A percentile compares a stretch with the other conserved stretches of the same genome.
These are phyloP conservation scores for Ustilago xerochloae DNA, from an alignment of 1,284 basidiomycete species.

Conservation along the genomic window DNA sequence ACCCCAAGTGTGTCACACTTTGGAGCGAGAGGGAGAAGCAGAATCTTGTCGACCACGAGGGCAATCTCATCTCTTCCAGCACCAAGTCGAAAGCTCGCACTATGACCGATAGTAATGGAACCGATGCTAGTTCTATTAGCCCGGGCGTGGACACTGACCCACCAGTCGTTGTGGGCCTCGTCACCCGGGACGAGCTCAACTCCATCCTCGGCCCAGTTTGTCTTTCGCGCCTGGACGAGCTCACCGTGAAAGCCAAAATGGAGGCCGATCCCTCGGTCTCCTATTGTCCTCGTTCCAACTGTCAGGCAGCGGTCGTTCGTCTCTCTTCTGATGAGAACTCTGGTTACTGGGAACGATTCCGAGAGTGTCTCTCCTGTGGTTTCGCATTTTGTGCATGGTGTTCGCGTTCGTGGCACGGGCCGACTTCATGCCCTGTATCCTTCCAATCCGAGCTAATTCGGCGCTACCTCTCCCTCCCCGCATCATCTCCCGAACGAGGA, in stretches of 20 bases:
- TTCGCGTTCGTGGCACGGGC: conserved; percentile 47
- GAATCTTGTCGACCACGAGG: conserved; percentile 41
- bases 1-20: conserved; percentile 46
- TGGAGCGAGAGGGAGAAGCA: conserved; percentile 42
- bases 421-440: conserved; percentile 29
- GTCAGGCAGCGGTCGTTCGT: conserved; percentile 40
- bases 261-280: conserved; percentile 51
- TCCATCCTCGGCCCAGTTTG: conserved; percentile 22
- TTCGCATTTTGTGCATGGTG: conserved; percentile 54
- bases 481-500: conserved; percentile 15
- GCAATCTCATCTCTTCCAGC: conserved; percentile 18
- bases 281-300: conserved; percentile 46
- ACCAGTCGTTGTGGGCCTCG: conserved; percentile 13
- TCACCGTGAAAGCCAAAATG: conserved; percentile 38
- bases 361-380: conserved; percentile 45
- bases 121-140: background rate
- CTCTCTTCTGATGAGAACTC: conserved; percentile 41
- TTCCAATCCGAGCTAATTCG: conserved; percentile 43
- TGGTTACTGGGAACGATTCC: conserved; percentile 49
- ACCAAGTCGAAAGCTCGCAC: background rate
- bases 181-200: conserved; percentile 28
- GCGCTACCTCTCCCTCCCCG: conserved; percentile 22
- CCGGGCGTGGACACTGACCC: background rate
- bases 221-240: conserved; percentile 29
- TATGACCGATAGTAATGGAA: background rate